Evolutionary conservation across 257 asterid genomes (phyloP), one percentile per base, ranked within the genome.

Genomic region (Nicotiana attenuata): DNA sequence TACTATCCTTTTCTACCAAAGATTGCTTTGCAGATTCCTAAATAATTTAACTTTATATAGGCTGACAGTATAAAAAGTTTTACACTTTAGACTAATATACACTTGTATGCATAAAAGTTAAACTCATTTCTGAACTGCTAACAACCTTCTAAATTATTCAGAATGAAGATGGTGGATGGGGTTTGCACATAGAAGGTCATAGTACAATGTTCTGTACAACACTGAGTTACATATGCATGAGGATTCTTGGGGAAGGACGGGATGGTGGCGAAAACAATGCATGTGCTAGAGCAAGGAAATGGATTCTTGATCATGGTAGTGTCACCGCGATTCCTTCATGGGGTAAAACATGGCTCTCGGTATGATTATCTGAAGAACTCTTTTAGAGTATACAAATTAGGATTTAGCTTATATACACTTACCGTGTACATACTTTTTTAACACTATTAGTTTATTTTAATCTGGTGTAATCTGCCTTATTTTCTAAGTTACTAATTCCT

Each of bases 121-220:
- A 24, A 65, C 75, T 19, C 7, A 3, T 29, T 52, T 52, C 5
- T 13, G 47, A 52, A 52, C 38, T 28, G 38, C 29, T 6, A 67
- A 76, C 24, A 60, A 19, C 63, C 2, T 56, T 77, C 13, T 22
- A 6, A 2, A 19, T 66, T 29, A 13, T 38, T 57, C 82, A 92
- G 95, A 92, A 92, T 64, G 92, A 88, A 87, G 97, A 92, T 41
- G 97, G 97, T 80, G 97, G 97, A 1, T 92, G 97, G 97, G 97
- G 97, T 7, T 65, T 91, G 8, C 95, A 92, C 82, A 86, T 92
- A 82, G 93, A 91, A 86, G 97, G 97, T 6, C 95, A 90, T 66
- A 92, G 97, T 89, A 73, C 91, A 5, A 92, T 92, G 97, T 91
- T 92, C 81, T 85, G 97, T 71, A 91, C 97, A 5, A 77, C 87